Evolutionary conservation across 371 early-diverging fungal species (phyloP).

Genomic region (Mucor velutinosus): DNA sequence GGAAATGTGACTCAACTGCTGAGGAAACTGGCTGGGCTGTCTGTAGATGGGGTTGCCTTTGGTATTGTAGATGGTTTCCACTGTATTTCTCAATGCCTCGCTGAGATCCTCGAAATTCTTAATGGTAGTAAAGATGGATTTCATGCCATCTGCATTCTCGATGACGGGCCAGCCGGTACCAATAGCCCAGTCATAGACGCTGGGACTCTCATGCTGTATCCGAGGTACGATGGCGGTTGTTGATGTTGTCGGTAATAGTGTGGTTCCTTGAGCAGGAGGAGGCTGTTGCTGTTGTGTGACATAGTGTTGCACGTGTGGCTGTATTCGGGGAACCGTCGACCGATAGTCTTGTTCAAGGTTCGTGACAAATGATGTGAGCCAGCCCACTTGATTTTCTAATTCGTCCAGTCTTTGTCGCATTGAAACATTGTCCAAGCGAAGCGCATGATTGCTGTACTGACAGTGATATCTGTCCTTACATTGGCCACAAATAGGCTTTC

Average conservation of each 20-base stretch:
- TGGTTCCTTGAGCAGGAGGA: neutral
- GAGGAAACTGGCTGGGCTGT: neutral
- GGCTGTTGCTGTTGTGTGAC: constrained; percentile 9
- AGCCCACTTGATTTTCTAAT: constrained; percentile 23
- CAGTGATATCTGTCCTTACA: constrained; percentile 33
- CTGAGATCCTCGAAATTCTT: constrained; percentile 29
- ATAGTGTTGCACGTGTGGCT: constrained; percentile 9
- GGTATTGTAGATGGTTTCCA: constrained; percentile 10
- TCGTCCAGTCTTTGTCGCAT: constrained; percentile 31
- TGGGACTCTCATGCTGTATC: neutral
- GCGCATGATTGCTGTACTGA: constrained; percentile 31
- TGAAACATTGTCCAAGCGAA: constrained; percentile 27
- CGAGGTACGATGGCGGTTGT: neutral
- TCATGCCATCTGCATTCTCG: constrained; percentile 22
- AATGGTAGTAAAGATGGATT: constrained; percentile 32
- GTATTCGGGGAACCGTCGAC: constrained; percentile 14
- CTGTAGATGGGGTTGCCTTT: constrained; percentile 12
- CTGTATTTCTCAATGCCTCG: constrained; percentile 23
- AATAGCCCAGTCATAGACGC: constrained; percentile 28
- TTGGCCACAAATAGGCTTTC: constrained; percentile 34
- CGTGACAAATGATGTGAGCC: constrained; percentile 12
- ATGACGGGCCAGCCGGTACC: constrained; percentile 31
- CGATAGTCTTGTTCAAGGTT: constrained; percentile 20
- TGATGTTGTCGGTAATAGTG: neutral
- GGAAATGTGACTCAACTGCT: neutral